A percentile compares a stretch with the other conserved stretches of the same genome.
These are phyloP conservation scores for Lactarius sanguifluus DNA, from an alignment of 768 basidiomycete genomes.

Conservation along the genomic window DNA sequence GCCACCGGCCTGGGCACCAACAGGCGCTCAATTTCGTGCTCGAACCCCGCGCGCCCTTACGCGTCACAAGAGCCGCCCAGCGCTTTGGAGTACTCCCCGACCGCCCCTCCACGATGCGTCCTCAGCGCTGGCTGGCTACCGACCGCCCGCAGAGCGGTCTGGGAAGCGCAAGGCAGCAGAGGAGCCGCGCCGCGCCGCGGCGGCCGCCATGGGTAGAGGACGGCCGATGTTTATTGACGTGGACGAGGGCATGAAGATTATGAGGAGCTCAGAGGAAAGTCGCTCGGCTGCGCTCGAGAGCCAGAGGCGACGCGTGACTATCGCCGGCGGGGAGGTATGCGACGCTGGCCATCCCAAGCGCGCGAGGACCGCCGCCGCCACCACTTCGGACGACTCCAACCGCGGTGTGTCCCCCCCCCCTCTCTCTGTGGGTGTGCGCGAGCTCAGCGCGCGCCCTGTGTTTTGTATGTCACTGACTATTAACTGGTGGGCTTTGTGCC, in stretches of 20 bases:
- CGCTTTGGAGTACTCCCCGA: background rate
- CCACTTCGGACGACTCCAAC: background rate
- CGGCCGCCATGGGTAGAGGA: background rate
- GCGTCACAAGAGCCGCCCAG: too few species aligned
- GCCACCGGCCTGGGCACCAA: background rate
- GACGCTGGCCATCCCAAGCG: background rate
- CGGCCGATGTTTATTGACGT: background rate
- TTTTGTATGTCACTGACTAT: background rate
- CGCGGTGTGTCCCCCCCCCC: background rate
- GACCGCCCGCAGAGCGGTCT: background rate
- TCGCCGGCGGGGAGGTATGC: background rate
- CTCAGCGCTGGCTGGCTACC: background rate
- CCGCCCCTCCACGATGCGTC: background rate
- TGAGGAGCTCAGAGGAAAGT: background rate
- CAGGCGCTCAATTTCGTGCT: background rate
- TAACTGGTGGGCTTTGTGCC: background rate
- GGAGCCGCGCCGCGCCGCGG: background rate
- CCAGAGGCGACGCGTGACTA: background rate
- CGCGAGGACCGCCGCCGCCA: background rate
- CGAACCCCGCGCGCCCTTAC: background rate
- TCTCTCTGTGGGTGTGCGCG: background rate
- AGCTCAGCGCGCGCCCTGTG: background rate
- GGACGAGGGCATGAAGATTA: constrained; percentile 10
- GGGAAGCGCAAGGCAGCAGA: constrained; percentile 9
- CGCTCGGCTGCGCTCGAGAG: background rate